Percentiles rank a stretch among this genome's conserved stretches.
Conservation (phyloP, 352 stramenopile species). For the Pythium biforme region DNA sequence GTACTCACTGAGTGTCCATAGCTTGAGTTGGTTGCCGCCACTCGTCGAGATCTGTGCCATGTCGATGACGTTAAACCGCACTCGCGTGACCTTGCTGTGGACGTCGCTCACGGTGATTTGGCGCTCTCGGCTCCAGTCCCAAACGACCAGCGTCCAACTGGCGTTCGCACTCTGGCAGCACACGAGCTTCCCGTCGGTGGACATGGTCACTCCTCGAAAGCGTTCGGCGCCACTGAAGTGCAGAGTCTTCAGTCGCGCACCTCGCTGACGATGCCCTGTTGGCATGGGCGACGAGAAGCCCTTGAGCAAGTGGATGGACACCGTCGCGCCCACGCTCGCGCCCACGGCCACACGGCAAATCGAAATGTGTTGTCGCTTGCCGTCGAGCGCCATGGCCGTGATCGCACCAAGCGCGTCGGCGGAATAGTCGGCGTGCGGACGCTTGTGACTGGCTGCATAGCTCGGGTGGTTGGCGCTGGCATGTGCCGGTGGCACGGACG, state of each 20-base stretch:
- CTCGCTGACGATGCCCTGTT: slow-evolving; percentile 6
- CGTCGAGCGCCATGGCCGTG: slow-evolving; percentile 65
- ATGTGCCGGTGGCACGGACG: not conserved
- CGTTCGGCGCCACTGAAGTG: slow-evolving; percentile 43
- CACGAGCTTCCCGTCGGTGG: slow-evolving; percentile 65
- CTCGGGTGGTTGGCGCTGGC: too few relatives aligned
- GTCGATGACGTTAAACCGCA: slow-evolving; percentile 76
- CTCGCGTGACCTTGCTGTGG: slow-evolving; percentile 67
- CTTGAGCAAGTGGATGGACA: slow-evolving; percentile 29
- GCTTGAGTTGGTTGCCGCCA: slow-evolving; percentile 59
- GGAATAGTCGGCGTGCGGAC: not conserved
- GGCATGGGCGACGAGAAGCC: not conserved
- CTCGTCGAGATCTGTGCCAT: slow-evolving; percentile 79
- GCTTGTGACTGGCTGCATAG: not conserved
- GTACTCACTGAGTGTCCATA: slow-evolving; percentile 78
- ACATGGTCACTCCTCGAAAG: slow-evolving; percentile 56
- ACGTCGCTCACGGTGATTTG: slow-evolving; percentile 62
- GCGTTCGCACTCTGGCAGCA: slow-evolving; percentile 53
- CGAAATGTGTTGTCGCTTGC: slow-evolving; percentile 48
- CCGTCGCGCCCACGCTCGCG: slow-evolving; percentile 10
- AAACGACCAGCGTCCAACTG: slow-evolving; percentile 65
- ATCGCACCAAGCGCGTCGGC: slow-evolving; percentile 48
- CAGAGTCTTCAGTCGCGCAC: slow-evolving; percentile 39
- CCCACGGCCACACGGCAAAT: slow-evolving; percentile 45
- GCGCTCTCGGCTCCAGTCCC: slow-evolving; percentile 71